Percentiles rank a stretch among this genome's conserved stretches.
phyloP scores from a whole-genome alignment of 202 grass and related monocot species.

The Panicum virgatum region DNA sequence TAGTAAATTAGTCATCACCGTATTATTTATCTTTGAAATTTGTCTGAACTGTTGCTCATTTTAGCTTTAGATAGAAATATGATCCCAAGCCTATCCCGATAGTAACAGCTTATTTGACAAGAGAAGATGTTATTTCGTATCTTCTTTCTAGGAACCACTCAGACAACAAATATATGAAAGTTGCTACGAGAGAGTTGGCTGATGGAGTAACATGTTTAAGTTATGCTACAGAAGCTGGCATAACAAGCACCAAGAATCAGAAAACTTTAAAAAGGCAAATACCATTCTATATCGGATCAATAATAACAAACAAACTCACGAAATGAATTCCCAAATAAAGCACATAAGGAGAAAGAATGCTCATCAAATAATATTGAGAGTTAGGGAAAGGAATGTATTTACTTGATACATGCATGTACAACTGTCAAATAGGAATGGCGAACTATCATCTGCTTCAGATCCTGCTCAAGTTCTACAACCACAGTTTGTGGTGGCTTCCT shows the following conservation, averaged over 20 bases:
- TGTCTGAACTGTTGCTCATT: background rate
- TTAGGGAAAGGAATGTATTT: constrained; percentile 33
- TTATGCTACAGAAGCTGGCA: background rate
- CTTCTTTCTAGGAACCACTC: background rate
- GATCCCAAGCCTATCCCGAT: background rate
- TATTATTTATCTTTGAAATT: background rate
- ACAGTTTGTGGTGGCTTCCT: constrained; percentile 84
- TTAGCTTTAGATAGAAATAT: background rate
- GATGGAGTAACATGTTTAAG: background rate
- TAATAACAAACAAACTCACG: background rate
- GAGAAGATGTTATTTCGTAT: background rate
- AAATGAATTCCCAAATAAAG: background rate
- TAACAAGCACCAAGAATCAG: constrained; percentile 2
- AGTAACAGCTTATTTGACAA: background rate
- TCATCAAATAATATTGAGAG: constrained; percentile 18
- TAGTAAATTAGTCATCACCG: background rate
- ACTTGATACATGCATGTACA: constrained; percentile 99
- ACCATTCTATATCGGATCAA: constrained; percentile 5
- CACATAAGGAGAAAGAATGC: background rate
- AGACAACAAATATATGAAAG: background rate
- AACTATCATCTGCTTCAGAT: constrained; percentile 98
- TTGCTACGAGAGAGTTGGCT: background rate
- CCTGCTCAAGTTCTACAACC: constrained; percentile 95
- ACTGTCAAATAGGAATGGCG: constrained; percentile 95
- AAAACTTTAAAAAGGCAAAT: background rate